Evolutionary conservation across 2,329 filamentous ascomycete genomes (phyloP).

Genomic region (Alternaria angustiovoidea): DNA sequence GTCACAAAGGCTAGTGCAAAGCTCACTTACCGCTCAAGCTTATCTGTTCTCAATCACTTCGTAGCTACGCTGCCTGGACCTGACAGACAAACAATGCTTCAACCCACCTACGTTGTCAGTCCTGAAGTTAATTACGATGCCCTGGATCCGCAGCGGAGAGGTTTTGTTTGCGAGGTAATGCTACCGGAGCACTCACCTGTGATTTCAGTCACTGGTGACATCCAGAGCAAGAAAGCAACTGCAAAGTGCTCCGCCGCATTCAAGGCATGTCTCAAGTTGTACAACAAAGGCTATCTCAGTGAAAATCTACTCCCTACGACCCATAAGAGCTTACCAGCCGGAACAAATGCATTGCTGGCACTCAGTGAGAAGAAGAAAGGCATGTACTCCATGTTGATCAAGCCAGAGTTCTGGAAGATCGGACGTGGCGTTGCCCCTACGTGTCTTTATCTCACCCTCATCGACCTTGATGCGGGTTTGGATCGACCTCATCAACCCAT

Average conservation of each 20-base stretch:
- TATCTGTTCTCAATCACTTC: constrained; percentile 76
- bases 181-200: constrained; percentile 80
- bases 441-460: constrained; percentile 67
- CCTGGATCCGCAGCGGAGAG: constrained; percentile 16
- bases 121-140: constrained; percentile 18
- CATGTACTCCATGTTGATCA: constrained; percentile 78
- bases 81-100: constrained; percentile 57
- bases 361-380: constrained; percentile 79
- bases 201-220: constrained; percentile 68
- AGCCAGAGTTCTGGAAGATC: constrained; percentile 76
- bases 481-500: constrained; percentile 69
- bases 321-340: constrained; percentile 73
- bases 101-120: constrained; percentile 68
- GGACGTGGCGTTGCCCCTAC: constrained; percentile 57
- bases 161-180: constrained; percentile 73
- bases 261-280: constrained; percentile 76
- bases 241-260: constrained; percentile 93
- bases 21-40: constrained; percentile 77
- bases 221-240: constrained; percentile 73
- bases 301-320: constrained; percentile 77
- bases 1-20: constrained; percentile 76
- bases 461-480: constrained; percentile 69
- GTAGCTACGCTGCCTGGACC: constrained; percentile 69
- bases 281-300: constrained; percentile 73
- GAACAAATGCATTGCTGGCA: constrained; percentile 87